Evolutionary conservation across 2,329 filamentous ascomycete species (phyloP), one percentile per base, ranked within the genome.

Genomic region (Stachybotrys chartarum): DNA sequence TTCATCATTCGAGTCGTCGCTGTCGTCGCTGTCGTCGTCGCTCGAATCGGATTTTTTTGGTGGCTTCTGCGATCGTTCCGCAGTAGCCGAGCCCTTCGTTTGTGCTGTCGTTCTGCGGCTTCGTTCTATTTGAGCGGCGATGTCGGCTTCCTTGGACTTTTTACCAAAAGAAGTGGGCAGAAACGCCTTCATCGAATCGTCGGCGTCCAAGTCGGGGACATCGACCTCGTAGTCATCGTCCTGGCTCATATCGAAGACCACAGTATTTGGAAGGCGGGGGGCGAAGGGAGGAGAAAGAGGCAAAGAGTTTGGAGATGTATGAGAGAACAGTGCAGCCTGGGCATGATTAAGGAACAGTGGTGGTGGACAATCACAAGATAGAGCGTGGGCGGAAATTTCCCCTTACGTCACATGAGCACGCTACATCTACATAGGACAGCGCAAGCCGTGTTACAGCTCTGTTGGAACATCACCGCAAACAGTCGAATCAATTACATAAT

Each of bases 111-210:
- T 72, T 68, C 92, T 81, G 68, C 87, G 88, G 63, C 86, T 89
- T 63, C 85, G 83, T 64, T 93, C 85, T 61, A 97, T 88, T 72
- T 96, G 92, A 55, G 86, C 86, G 54, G 85, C 82, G 60, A 93
- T 79, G 70, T 96, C 84, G 63, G 88, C 77, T 59, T 86, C 83
- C 63, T 83, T 86, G 44, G 84, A 80, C 68, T 88, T 87, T 70
- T 93, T 96, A 53, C 93, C 93, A 68, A 97, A 97, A 0, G 90
- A 84, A 3, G 85, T 79, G 0, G 93, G 92, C 58, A 97, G 75
- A 67, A 91, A 95, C 52, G 84, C 80, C 66, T 86, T 82, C 78
- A 93, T 81, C 46, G 86, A 85, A 59, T 91, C 87, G 66, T 90
- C 83, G 18, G 74, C 75, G 39, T 79, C 78, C 58, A 86, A 64